Evolutionary conservation across 148 eudicot species (phyloP).

Genomic region (Talinum fruticosum): DNA sequence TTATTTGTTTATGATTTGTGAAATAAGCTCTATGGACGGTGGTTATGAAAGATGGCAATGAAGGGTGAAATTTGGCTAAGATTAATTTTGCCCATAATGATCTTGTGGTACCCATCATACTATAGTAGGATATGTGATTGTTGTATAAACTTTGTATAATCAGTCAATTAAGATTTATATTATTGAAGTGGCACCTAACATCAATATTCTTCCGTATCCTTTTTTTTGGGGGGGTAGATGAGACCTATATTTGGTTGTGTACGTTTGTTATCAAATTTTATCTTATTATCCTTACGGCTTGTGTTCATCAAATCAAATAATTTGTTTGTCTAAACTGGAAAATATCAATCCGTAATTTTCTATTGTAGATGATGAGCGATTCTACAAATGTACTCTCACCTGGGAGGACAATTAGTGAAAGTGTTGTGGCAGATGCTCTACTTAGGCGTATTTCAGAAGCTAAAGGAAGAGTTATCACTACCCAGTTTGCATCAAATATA

Average conservation of each 20-base stretch:
- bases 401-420: constrained; percentile 91
- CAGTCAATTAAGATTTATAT: background rate
- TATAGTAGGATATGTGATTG: background rate
- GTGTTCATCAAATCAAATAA: background rate
- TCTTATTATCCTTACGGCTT: background rate
- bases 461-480: constrained; percentile 88
- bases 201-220: too few species aligned
- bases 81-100: too few species aligned
- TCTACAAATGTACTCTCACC: constrained; percentile 94
- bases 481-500: constrained; percentile 96
- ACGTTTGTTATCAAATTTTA: background rate
- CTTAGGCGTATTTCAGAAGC: constrained; percentile 77
- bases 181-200: background rate
- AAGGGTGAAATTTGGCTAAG: background rate
- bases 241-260: background rate
- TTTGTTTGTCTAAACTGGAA: constrained; percentile 4
- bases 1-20: background rate
- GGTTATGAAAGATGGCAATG: background rate
- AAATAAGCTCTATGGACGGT: background rate
- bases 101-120: too few species aligned
- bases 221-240: background rate
- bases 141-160: background rate
- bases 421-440: constrained; percentile 85
- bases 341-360: constrained; percentile 4
- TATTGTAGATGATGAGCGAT: constrained; percentile 94